A percentile compares a stretch with the other conserved stretches of the same genome.
phyloP scores from a whole-genome alignment of 768 basidiomycete genomes.

The Agaricus blazei region DNA sequence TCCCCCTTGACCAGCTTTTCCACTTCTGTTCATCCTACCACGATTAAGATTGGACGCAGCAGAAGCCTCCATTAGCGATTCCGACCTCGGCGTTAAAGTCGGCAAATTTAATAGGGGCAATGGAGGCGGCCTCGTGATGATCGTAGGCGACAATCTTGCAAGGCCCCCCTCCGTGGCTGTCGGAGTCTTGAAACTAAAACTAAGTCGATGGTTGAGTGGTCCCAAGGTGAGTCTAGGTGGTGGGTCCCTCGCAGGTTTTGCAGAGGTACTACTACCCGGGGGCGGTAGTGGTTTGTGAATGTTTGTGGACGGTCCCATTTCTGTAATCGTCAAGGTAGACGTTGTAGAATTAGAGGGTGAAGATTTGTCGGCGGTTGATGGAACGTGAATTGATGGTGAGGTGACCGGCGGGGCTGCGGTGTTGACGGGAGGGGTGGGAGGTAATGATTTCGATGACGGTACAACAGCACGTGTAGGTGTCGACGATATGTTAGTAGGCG shows the following conservation, averaged over 20 bases:
- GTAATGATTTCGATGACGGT: neutral
- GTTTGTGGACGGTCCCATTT: neutral
- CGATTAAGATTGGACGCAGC: neutral
- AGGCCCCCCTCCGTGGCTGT: conserved; percentile 10
- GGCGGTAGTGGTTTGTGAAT: neutral
- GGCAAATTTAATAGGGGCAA: conserved; percentile 46
- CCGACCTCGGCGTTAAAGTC: conserved; percentile 21
- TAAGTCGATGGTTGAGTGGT: conserved; percentile 21
- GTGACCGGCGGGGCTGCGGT: neutral
- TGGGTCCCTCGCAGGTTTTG: neutral
- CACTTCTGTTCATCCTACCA: neutral
- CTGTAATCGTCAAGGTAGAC: neutral
- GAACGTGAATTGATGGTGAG: neutral
- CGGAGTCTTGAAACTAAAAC: conserved; percentile 15
- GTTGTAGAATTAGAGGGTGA: neutral
- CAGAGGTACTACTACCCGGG: neutral
- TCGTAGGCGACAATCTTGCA: conserved; percentile 25
- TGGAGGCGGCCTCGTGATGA: conserved; percentile 25
- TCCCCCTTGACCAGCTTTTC: neutral
- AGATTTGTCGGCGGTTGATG: neutral
- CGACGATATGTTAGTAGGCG: neutral
- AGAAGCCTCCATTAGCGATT: conserved; percentile 22
- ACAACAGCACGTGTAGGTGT: neutral
- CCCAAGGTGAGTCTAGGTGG: conserved; percentile 16
- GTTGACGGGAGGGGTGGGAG: neutral